Conservation (phyloP, 352 stramenopile genomes). For the Globisporangium echinulatum region DNA sequence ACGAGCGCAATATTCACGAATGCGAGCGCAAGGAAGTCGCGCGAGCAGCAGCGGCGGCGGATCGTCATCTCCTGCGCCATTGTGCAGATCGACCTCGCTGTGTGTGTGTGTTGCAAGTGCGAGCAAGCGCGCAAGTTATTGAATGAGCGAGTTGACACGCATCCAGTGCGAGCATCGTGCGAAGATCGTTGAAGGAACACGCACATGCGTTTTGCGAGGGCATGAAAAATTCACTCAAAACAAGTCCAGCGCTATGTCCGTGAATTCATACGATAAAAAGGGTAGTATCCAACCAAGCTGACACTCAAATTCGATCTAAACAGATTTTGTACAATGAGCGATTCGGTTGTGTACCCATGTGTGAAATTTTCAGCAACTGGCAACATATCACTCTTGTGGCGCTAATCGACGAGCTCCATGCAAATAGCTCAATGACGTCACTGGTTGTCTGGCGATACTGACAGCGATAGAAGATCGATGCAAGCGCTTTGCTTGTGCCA, state of each 20-base stretch:
- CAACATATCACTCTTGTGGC: not conserved
- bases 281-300: not conserved
- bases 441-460: too few relatives aligned
- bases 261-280: not conserved
- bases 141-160: not conserved
- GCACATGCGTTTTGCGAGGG: not conserved
- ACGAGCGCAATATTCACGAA: conserved; percentile 5
- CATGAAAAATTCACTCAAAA: too few relatives aligned
- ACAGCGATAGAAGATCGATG: too few relatives aligned
- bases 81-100: not conserved
- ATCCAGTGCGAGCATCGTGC: too few relatives aligned
- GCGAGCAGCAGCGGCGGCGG: conserved; percentile 8
- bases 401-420: too few relatives aligned
- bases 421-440: too few relatives aligned
- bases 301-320: not conserved
- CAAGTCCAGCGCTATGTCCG: not conserved
- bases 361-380: not conserved
- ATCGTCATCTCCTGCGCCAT: conserved; percentile 5
- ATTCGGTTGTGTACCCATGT: not conserved
- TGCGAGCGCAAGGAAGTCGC: conserved; percentile 7
- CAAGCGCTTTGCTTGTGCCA: too few relatives aligned
- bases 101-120: not conserved
- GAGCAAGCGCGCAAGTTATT: not conserved
- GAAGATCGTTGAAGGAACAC: too few relatives aligned
- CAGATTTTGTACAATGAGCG: not conserved